These are phyloP conservation scores for Pseudocercospora vitis DNA, from an alignment of 2,329 filamentous ascomycete genomes.

Conservation along the genomic window DNA sequence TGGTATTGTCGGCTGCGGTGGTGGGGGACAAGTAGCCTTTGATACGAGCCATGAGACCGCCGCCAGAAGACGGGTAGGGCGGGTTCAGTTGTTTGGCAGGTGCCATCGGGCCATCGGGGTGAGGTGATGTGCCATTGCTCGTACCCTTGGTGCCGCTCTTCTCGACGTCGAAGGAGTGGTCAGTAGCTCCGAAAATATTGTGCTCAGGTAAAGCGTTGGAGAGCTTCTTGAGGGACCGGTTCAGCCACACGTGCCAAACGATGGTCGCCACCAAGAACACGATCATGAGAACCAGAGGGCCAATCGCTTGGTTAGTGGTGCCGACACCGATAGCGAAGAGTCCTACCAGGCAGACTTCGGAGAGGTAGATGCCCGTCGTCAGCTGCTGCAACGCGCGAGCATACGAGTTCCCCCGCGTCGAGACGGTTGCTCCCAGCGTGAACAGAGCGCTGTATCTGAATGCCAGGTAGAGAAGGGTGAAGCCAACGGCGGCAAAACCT, in stretches of 20 bases:
- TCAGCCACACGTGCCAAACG: slow-evolving; percentile 43
- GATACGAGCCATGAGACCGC: slow-evolving; percentile 23
- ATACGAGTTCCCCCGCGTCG: slow-evolving; percentile 47
- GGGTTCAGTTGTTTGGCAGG: slow-evolving; percentile 6
- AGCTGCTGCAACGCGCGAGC: slow-evolving; percentile 47
- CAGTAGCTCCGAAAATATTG: background rate
- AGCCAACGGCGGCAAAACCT: slow-evolving; percentile 46
- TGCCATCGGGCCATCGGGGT: background rate
- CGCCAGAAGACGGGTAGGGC: background rate
- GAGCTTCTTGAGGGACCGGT: slow-evolving; percentile 34
- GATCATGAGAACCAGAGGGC: slow-evolving; percentile 45
- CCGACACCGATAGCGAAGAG: slow-evolving; percentile 45
- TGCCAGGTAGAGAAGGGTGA: slow-evolving; percentile 47
- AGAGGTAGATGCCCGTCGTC: slow-evolving; percentile 47
- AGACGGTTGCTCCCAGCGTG: slow-evolving; percentile 45
- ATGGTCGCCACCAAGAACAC: slow-evolving; percentile 43
- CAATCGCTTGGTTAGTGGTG: slow-evolving; percentile 35
- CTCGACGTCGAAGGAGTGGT: slow-evolving; percentile 12
- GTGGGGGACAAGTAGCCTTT: slow-evolving; percentile 29
- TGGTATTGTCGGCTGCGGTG: slow-evolving; percentile 31
- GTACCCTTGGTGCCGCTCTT: slow-evolving; percentile 14
- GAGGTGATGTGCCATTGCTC: slow-evolving; percentile 1
- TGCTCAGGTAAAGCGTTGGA: slow-evolving; percentile 36
- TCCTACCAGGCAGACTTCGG: slow-evolving; percentile 48
- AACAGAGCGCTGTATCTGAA: slow-evolving; percentile 53